phyloP scores from a whole-genome alignment of 805 yeast genomes.

The Yarrowia hollandica region DNA sequence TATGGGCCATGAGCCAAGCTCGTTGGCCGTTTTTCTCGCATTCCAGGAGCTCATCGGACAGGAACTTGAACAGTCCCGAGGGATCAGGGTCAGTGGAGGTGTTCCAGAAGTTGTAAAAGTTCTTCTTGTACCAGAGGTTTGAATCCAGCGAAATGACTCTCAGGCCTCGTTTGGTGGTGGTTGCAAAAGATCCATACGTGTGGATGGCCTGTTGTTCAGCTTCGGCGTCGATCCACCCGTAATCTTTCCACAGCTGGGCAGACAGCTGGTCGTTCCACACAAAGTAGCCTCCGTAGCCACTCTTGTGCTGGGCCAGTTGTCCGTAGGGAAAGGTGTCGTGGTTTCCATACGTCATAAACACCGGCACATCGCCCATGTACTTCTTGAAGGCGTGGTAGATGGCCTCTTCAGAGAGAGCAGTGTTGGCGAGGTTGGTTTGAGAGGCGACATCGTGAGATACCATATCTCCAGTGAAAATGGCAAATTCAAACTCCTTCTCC shows the following conservation, averaged over 20 bases:
- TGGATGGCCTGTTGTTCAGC: constrained; percentile 42
- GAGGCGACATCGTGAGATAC: constrained; percentile 59
- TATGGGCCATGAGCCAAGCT: constrained; percentile 74
- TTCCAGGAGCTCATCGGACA: constrained; percentile 61
- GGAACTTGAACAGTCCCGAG: constrained; percentile 62
- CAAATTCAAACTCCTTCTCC: constrained; percentile 52
- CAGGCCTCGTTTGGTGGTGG: constrained; percentile 56
- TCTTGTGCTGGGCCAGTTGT: constrained; percentile 57
- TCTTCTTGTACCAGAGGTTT: constrained; percentile 65
- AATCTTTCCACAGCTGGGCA: constrained; percentile 51
- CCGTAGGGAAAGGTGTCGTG: constrained; percentile 75
- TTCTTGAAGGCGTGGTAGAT: constrained; percentile 55
- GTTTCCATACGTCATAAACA: constrained; percentile 64
- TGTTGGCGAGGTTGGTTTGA: constrained; percentile 50
- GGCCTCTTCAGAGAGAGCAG: constrained; percentile 54
- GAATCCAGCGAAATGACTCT: constrained; percentile 65
- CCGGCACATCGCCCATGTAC: constrained; percentile 53
- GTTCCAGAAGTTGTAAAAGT: constrained; percentile 56
- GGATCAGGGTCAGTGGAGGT: constrained; percentile 52
- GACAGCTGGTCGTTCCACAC: constrained; percentile 51
- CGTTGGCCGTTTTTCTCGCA: constrained; percentile 58
- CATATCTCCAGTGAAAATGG: constrained; percentile 71
- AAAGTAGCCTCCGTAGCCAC: constrained; percentile 48
- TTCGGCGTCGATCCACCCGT: constrained; percentile 47
- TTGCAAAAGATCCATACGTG: constrained; percentile 60